phyloP scores from a whole-genome alignment of 768 basidiomycete genomes.

The Boletus speciosus region DNA sequence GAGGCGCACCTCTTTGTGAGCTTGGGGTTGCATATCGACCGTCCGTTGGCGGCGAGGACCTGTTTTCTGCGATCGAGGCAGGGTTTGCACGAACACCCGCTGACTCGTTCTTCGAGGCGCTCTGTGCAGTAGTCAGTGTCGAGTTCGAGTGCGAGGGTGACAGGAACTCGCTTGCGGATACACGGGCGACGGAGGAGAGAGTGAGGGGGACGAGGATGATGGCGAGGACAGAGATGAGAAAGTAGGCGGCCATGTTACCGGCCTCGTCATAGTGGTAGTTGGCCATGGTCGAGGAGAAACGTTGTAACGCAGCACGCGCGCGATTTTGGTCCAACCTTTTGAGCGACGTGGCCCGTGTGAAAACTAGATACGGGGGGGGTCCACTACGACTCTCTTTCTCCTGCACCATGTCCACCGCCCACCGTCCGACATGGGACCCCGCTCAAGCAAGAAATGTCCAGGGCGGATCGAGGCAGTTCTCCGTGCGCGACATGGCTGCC shows the following conservation, averaged over 20 bases:
- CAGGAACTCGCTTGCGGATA: constrained; percentile 42
- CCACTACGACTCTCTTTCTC: too few species aligned
- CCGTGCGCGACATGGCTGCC: constrained; percentile 88
- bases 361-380: too few species aligned
- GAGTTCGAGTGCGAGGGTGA: background rate
- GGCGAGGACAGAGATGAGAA: constrained; percentile 84
- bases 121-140: constrained; percentile 26
- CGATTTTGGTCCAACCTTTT: too few species aligned
- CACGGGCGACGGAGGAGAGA: constrained; percentile 41
- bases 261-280: constrained; percentile 84
- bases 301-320: too few species aligned
- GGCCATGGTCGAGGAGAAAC: constrained; percentile 41
- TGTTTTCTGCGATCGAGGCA: constrained; percentile 55
- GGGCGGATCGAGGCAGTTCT: constrained; percentile 89
- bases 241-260: constrained; percentile 86
- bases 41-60: constrained; percentile 40
- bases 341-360: too few species aligned
- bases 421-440: constrained; percentile 96
- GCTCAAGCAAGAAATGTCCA: constrained; percentile 92
- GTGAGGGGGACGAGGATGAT: constrained; percentile 81
- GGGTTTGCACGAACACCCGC: constrained; percentile 59
- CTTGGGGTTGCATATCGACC: constrained; percentile 46
- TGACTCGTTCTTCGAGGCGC: constrained; percentile 27
- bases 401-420: constrained; percentile 75
- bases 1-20: constrained; percentile 48